Conservation (phyloP, 257 asterid genomes). For the Galeopsis tetrahit region DNA sequence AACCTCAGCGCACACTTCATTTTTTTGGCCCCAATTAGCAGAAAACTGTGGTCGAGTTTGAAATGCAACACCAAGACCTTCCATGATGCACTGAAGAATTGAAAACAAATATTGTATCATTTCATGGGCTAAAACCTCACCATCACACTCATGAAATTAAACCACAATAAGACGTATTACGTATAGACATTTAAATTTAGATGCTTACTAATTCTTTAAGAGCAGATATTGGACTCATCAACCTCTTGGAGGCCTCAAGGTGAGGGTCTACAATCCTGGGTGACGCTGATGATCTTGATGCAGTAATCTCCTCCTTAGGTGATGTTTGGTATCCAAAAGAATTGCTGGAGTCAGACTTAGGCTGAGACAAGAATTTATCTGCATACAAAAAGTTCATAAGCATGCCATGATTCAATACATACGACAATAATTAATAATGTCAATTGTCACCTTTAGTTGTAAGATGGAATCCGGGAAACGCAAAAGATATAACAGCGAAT, state of each 20-base stretch:
- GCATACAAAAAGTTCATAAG: slow-evolving; percentile 39
- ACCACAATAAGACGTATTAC: not conserved
- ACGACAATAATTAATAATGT: not conserved
- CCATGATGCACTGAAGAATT: slow-evolving; percentile 64
- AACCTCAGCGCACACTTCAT: slow-evolving; percentile 87
- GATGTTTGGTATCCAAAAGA: slow-evolving; percentile 55
- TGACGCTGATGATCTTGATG: slow-evolving; percentile 53
- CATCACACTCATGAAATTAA: slow-evolving; percentile 18
- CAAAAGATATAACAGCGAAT: not conserved
- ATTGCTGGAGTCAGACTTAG: slow-evolving; percentile 65
- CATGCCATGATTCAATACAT: slow-evolving; percentile 13
- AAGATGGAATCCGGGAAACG: not conserved
- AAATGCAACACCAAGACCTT: slow-evolving; percentile 74
- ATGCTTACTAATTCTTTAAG: slow-evolving; percentile 77
- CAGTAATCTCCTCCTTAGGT: slow-evolving; percentile 53
- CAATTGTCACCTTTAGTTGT: slow-evolving; percentile 13
- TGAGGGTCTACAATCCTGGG: slow-evolving; percentile 62
- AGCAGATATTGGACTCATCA: slow-evolving; percentile 61
- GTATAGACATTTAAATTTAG: slow-evolving; percentile 24
- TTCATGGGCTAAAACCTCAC: slow-evolving; percentile 18
- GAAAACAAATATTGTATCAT: slow-evolving; percentile 19
- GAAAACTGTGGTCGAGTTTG: slow-evolving; percentile 82
- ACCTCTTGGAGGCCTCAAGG: slow-evolving; percentile 65
- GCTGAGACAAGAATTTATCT: slow-evolving; percentile 74
- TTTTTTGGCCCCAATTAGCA: slow-evolving; percentile 66